Evolutionary conservation across 2,329 filamentous ascomycete genomes (phyloP), one percentile per base, ranked within the genome.

Genomic region (Thielaviopsis euricoi): DNA sequence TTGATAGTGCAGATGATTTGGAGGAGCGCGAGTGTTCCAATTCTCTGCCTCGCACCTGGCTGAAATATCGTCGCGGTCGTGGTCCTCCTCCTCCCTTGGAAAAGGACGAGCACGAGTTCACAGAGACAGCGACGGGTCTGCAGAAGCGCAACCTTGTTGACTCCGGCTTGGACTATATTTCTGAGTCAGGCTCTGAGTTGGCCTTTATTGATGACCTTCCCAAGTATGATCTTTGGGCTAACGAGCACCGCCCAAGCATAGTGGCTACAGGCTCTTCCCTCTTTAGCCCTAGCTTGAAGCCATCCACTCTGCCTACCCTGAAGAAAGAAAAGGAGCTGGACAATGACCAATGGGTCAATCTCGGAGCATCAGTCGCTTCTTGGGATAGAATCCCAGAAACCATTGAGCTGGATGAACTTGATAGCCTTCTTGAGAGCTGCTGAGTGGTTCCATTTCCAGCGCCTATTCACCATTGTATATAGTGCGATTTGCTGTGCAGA

Each of bases 101-200:
- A 72, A 89, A 87, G 65, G 91, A 97, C 65, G 91, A 97, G 75
- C 87, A 86, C 67, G 93, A 97, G 70, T 98, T 98, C 67, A 96
- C 91, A 6, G 88, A 95, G 71, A 97, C 90, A 1, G 93, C 93
- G 17, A 87, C 89, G 64, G 88, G 85, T 53, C 80, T 97, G 64
- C 87, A 81, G 65, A 82, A 80, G 67, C 74, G 79, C 61, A 84
- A 83, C 65, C 72, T 82, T 22, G 75, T 69, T 51, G 74, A 76
- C 26, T 73, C 74, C 48, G 56, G 61, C 10, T 62, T 66, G 17
- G 61, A 63, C 49, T 58, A 43, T 15, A 37, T 43, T 7, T 58
- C 60, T 52, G 59, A 61, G 33, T 56, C 59, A 7, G 59, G 55
- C 33, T 68, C 70, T 33, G 67, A 71, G 46, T 67, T 71, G 59